Percentiles rank a stretch among this genome's conserved stretches.
Conservation (phyloP, 73 alveolate species). For the Stentor coeruleus region DNA sequence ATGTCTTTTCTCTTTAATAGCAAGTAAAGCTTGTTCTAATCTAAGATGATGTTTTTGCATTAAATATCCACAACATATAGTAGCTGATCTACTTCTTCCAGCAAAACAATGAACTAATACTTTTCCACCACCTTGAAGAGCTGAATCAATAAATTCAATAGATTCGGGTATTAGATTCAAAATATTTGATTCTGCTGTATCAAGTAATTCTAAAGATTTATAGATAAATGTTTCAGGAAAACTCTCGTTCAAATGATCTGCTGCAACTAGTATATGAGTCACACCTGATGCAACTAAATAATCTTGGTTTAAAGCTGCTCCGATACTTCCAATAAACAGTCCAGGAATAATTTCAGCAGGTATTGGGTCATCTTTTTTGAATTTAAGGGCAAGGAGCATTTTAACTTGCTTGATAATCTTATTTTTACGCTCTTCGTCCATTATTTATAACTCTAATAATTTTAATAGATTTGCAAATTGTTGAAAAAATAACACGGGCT, state of each 20-base stretch:
- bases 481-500: no score
- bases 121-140: conserved; percentile 21
- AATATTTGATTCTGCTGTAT: not conserved
- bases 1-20: not conserved
- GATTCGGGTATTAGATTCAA: not conserved
- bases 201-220: not conserved
- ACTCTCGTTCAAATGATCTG: not conserved
- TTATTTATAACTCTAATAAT: no score
- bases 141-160: not conserved
- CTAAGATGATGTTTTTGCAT: conserved; percentile 11
- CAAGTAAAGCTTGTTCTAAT: not conserved
- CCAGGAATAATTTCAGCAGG: conserved; percentile 12
- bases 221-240: conserved; percentile 7
- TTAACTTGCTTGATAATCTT: not conserved
- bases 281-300: not conserved
- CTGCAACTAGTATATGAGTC: conserved; percentile 11
- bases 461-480: no score
- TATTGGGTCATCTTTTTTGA: conserved; percentile 1
- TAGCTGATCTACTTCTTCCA: conserved; percentile 39
- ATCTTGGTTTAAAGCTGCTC: conserved; percentile 5
- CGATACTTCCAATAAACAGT: conserved; percentile 10
- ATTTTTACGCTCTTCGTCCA: not conserved
- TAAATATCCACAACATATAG: conserved; percentile 31
- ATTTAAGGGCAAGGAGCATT: not conserved
- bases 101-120: conserved; percentile 62